Percentiles rank a stretch among this genome's conserved stretches.
Evolutionary conservation across 805 yeast genomes (phyloP).

Genomic region (Candida methanosorbosa): DNA sequence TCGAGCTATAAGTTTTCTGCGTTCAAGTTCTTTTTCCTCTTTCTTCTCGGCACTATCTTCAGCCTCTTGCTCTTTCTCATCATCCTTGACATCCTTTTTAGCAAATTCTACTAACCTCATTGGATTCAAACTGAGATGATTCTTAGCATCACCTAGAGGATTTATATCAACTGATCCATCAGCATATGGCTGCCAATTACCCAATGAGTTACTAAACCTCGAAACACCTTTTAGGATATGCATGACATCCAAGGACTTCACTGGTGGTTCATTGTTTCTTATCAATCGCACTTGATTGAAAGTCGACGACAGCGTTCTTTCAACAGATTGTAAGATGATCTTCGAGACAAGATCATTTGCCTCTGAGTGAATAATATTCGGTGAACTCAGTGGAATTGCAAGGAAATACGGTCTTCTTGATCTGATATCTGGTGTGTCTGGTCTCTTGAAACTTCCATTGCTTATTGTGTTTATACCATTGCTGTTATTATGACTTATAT

Average conservation of each 20-base stretch:
- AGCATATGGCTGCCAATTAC: slow-evolving; percentile 70
- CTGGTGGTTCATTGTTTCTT: slow-evolving; percentile 26
- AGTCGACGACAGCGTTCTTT: slow-evolving; percentile 39
- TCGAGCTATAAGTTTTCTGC: slow-evolving; percentile 36
- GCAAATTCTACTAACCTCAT: slow-evolving; percentile 4
- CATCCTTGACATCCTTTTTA: slow-evolving; percentile 6
- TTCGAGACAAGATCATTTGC: slow-evolving; percentile 37
- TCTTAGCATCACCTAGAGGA: slow-evolving; percentile 41
- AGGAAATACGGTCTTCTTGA: slow-evolving; percentile 58
- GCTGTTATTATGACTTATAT: no score
- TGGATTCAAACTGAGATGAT: slow-evolving; percentile 31
- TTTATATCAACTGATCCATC: slow-evolving; percentile 55
- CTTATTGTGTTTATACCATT: no score
- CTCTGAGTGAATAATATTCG: slow-evolving; percentile 51
- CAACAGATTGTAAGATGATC: slow-evolving; percentile 53
- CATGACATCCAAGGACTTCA: slow-evolving; percentile 44
- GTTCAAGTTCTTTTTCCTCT: slow-evolving; percentile 4
- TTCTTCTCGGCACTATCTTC: slow-evolving; percentile 7
- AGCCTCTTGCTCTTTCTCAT: slow-evolving; percentile 5
- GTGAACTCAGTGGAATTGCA: slow-evolving; percentile 60
- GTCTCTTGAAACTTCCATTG: neutral
- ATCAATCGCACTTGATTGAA: slow-evolving; percentile 33
- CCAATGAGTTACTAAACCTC: slow-evolving; percentile 52
- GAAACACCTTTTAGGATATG: slow-evolving; percentile 54
- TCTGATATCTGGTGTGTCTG: slow-evolving; percentile 28